phyloP scores from a whole-genome alignment of 805 yeast species.

The Metschnikowia cerradonensis region DNA sequence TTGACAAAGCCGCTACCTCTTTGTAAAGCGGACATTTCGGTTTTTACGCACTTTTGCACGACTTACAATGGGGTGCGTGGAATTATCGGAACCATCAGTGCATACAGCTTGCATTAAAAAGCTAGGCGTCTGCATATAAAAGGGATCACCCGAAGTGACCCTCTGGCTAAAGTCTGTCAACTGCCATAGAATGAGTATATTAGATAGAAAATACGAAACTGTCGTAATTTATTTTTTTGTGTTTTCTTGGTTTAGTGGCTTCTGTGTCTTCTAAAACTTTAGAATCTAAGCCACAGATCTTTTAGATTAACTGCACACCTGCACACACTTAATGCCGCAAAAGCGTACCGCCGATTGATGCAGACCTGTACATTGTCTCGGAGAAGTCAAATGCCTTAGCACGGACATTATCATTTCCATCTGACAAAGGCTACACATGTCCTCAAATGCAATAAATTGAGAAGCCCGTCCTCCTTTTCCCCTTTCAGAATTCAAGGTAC shows the following conservation, averaged over 20 bases:
- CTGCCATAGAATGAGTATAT: too few relatives aligned
- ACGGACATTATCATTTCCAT: conserved; percentile 2
- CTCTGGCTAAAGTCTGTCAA: not conserved
- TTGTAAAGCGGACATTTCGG: conserved; percentile 2
- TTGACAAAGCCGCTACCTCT: not conserved
- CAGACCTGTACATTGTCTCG: not conserved
- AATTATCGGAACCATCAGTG: conserved; percentile 4
- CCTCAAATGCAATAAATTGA: not conserved
- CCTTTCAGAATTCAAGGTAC: not conserved
- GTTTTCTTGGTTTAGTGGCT: not conserved
- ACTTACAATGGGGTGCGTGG: not conserved
- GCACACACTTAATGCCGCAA: not conserved
- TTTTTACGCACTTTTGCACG: not conserved
- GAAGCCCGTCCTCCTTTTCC: not conserved
- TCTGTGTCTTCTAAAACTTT: too few relatives aligned
- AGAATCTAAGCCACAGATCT: not conserved
- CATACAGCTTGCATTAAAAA: not conserved
- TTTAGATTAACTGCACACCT: not conserved
- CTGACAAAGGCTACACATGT: not conserved
- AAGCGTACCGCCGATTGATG: not conserved
- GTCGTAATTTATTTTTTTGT: not conserved
- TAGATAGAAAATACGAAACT: too few relatives aligned
- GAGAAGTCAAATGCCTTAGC: not conserved
- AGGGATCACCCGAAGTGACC: not conserved
- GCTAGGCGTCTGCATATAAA: conserved; percentile 3